Base-by-base conservation (phyloP, 1,284 basidiomycete species). In the Malassezia japonica region DNA sequence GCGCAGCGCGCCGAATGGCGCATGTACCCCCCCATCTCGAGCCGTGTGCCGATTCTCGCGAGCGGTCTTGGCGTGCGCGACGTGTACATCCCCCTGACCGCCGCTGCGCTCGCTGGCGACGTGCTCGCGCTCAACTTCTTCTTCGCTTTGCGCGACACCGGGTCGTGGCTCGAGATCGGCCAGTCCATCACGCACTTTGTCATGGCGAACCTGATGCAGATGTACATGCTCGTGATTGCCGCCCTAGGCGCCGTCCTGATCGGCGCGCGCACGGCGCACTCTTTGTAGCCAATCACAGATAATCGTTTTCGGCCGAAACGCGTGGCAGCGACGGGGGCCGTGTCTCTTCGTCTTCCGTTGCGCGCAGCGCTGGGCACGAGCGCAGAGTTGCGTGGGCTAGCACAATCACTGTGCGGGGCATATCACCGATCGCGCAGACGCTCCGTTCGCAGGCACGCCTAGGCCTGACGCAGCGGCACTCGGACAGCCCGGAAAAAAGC, bases 131-230 rank as follows among this genome's bases (percentile, higher is more conserved):
- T 88, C 54, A 78, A 82, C 12, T 90, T 91, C 75, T 87, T 91
- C 74, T 83, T 84, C 74, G 81, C 81, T 28, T 86, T 91, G 35
- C 82, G 81, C 25, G 86, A 88, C 67, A 83, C 82, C 25, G 85
- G 85, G 77, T 87, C 84, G 6, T 91, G 87, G 88, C 75, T 90
- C 46, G 86, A 90, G 67, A 90, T 89, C 50, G 87, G 87, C 4
- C 85, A 87, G 72, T 84, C 83, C 0, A 89, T 90, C 65, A 86
- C 81, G 48, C 87, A 88, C 74, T 90, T 89, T 73, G 85, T 84
- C 62, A 86, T 89, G 61, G 81, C 85, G 0, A 88, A 86, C 2
- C 73, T 88, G 37, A 75, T 90, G 44, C 77, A 86, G 43, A 77
- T 86, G 23, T 88, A 84, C 80, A 84, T 68, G 61, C 59, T 68